A percentile compares a stretch with the other conserved stretches of the same genome.
These are phyloP conservation scores for Xylaria arbuscula DNA, from an alignment of 2,329 filamentous ascomycete genomes.

Conservation along the genomic window DNA sequence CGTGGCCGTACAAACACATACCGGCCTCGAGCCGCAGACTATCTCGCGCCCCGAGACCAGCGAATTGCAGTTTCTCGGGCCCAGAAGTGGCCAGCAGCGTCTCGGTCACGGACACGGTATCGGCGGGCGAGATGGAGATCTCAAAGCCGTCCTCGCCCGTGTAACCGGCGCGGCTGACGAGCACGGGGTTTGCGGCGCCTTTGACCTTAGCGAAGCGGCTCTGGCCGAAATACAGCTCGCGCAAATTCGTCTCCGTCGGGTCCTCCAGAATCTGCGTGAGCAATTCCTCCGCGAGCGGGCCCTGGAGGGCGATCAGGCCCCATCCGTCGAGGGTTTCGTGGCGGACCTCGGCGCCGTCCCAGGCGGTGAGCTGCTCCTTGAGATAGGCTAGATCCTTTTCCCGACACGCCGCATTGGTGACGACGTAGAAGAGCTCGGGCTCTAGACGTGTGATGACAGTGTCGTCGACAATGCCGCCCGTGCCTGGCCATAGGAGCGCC, in stretches of 20 bases:
- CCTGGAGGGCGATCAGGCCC: conserved; percentile 90
- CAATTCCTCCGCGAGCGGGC: conserved; percentile 78
- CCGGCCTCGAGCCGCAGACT: conserved; percentile 94
- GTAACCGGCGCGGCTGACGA: conserved; percentile 91
- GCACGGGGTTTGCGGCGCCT: conserved; percentile 63
- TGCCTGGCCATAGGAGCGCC: conserved; percentile 80
- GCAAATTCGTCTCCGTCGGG: conserved; percentile 65
- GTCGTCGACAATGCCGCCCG: conserved; percentile 94
- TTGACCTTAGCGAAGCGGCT: conserved; percentile 74
- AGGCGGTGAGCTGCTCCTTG: conserved; percentile 72
- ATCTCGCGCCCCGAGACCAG: conserved; percentile 90
- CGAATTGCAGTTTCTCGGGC: conserved; percentile 74
- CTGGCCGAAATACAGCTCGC: conserved; percentile 83
- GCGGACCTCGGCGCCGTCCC: conserved; percentile 67
- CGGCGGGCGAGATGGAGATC: conserved; percentile 80
- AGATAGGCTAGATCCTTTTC: conserved; percentile 89
- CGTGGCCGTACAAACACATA: conserved; percentile 99
- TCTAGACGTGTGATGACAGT: conserved; percentile 87
- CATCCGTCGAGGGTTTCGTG: conserved; percentile 78
- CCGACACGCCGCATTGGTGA: conserved; percentile 92
- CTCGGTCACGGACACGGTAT: conserved; percentile 74
- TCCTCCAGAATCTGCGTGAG: conserved; percentile 72
- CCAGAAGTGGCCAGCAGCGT: conserved; percentile 74
- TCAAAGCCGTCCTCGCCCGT: conserved; percentile 99
- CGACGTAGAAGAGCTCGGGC: conserved; percentile 84